These are phyloP conservation scores for Tephrocybe sp. DNA, from an alignment of 768 basidiomycete genomes.

Conservation along the genomic window DNA sequence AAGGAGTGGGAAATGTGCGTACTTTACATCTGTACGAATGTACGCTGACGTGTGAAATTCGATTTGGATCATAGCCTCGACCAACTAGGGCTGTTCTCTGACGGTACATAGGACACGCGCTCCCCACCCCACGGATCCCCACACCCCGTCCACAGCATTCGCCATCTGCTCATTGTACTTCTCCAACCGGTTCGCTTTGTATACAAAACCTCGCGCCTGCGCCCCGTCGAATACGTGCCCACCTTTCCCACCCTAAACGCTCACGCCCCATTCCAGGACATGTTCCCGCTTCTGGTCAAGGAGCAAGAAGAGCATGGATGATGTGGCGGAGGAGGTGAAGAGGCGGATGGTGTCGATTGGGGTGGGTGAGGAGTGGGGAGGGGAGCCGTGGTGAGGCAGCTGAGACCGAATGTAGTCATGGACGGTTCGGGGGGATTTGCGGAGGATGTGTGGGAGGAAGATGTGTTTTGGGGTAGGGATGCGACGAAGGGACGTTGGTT, in stretches of 20 bases:
- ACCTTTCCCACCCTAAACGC: conserved; percentile 49
- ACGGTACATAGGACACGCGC: conserved; percentile 56
- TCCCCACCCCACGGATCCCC: conserved; percentile 24
- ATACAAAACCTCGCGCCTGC: conserved; percentile 60
- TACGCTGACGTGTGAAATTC: not conserved
- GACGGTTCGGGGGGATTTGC: conserved; percentile 66
- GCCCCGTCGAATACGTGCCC: conserved; percentile 46
- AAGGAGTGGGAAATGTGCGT: conserved; percentile 57
- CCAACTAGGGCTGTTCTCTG: conserved; percentile 48
- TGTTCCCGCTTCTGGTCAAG: conserved; percentile 66
- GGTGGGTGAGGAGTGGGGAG: conserved; percentile 14
- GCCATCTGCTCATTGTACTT: conserved; percentile 59
- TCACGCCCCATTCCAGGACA: conserved; percentile 62
- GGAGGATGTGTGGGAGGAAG: conserved; percentile 69
- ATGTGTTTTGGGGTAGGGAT: conserved; percentile 45
- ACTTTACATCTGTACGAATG: not conserved
- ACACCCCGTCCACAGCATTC: conserved; percentile 55
- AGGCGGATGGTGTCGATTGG: conserved; percentile 36
- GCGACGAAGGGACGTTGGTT: conserved; percentile 49
- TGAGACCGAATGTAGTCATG: conserved; percentile 75
- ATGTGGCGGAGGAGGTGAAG: conserved; percentile 47
- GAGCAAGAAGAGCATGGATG: conserved; percentile 61
- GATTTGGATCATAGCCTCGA: conserved; percentile 43
- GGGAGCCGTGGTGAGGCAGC: conserved; percentile 25
- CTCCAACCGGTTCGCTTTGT: conserved; percentile 58